phyloP scores from a whole-genome alignment of 371 early-diverging fungal genomes.

The Apophysomyces ossiformis region DNA sequence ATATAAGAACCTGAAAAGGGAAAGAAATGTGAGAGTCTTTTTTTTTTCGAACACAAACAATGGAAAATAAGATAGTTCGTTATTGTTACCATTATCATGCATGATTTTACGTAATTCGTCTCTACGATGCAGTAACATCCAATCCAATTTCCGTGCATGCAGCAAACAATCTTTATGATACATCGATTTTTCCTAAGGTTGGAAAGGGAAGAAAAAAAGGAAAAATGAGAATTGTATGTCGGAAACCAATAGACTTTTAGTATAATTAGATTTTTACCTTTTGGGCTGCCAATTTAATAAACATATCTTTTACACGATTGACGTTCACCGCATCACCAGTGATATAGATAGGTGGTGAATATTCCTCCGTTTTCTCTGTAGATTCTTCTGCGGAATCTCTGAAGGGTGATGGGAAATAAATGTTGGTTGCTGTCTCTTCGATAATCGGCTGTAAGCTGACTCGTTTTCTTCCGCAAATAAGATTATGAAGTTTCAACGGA shows the following conservation, averaged over 20 bases:
- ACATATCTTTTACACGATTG: slow-evolving; percentile 49
- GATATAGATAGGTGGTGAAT: slow-evolving; percentile 36
- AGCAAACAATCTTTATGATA: slow-evolving; percentile 46
- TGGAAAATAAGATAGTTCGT: background rate
- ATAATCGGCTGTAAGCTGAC: slow-evolving; percentile 70
- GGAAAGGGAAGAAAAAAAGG: background rate
- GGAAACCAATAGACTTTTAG: background rate
- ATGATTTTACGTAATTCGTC: slow-evolving; percentile 72
- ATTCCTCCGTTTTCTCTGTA: slow-evolving; percentile 17
- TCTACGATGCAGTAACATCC: slow-evolving; percentile 69
- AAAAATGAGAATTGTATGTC: background rate
- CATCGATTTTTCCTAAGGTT: slow-evolving; percentile 48
- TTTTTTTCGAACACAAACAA: background rate
- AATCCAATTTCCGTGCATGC: slow-evolving; percentile 74
- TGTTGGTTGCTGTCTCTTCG: slow-evolving; percentile 75
- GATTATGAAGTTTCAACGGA: slow-evolving; percentile 58
- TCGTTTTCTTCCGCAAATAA: slow-evolving; percentile 78
- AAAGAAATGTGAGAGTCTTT: background rate
- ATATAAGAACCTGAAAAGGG: slow-evolving; percentile 52
- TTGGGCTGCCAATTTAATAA: slow-evolving; percentile 47
- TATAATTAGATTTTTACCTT: slow-evolving; percentile 33
- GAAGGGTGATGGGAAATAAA: slow-evolving; percentile 77
- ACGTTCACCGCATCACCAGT: slow-evolving; percentile 47
- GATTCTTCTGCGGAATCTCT: slow-evolving; percentile 28
- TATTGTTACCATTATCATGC: slow-evolving; percentile 70